Percentiles rank a stretch among this genome's conserved stretches.
Conservation (phyloP, 495 filamentous ascomycete species). For the Penicillium samsonianum region DNA sequence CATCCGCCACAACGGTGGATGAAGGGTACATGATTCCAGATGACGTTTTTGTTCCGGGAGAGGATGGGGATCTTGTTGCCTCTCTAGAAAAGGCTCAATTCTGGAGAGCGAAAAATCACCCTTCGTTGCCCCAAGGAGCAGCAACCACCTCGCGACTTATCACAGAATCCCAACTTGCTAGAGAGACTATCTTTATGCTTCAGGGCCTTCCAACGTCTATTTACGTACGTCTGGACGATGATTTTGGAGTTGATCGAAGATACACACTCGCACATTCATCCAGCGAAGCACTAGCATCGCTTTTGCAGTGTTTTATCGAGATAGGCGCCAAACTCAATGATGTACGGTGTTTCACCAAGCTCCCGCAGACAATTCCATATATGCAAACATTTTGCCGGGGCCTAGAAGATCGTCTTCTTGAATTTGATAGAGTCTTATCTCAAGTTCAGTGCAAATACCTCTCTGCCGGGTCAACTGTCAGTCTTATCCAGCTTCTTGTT, state of each 20-base stretch:
- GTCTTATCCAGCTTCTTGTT: slow-evolving; percentile 62
- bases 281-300: slow-evolving; percentile 35
- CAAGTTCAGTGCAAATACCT: slow-evolving; percentile 47
- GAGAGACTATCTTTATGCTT: slow-evolving; percentile 85
- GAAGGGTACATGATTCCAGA: slow-evolving; percentile 42
- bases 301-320: slow-evolving; percentile 44
- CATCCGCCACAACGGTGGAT: slow-evolving; percentile 25
- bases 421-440: slow-evolving; percentile 49
- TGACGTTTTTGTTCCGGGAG: slow-evolving; percentile 36
- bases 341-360: slow-evolving; percentile 48
- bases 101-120: slow-evolving; percentile 54
- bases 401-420: slow-evolving; percentile 41
- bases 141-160: slow-evolving; percentile 50
- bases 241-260: slow-evolving; percentile 38
- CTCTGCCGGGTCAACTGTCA: slow-evolving; percentile 34
- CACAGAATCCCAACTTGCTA: slow-evolving; percentile 71
- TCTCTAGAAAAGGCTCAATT: slow-evolving; percentile 62
- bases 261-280: slow-evolving; percentile 45
- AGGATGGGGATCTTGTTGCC: slow-evolving; percentile 44
- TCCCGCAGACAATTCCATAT: slow-evolving; percentile 44
- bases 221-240: slow-evolving; percentile 52
- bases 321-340: slow-evolving; percentile 49
- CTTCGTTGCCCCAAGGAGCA: slow-evolving; percentile 25
- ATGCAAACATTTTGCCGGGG: slow-evolving; percentile 58
- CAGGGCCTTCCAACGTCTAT: slow-evolving; percentile 74